A percentile compares a stretch with the other conserved stretches of the same genome.
Evolutionary conservation across 768 basidiomycete species (phyloP).

Genomic region (Xerocomellus intermedius): DNA sequence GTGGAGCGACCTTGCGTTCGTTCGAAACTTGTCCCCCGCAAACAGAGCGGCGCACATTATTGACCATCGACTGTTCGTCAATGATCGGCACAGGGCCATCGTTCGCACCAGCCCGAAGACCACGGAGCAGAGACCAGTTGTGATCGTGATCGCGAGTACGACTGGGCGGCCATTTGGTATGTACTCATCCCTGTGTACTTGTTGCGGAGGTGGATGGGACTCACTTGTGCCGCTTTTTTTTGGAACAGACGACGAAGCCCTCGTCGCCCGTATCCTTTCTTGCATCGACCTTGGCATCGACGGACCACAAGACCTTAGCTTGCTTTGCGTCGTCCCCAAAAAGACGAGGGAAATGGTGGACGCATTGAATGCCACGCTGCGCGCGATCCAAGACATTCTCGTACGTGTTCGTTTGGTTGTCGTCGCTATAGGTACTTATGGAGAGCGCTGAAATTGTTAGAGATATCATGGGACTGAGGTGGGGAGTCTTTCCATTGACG

Average conservation of each 20-base stretch:
- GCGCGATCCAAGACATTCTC: not conserved
- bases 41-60: constrained; percentile 1
- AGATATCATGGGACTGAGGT: constrained; percentile 1
- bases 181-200: not conserved
- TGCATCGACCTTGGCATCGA: constrained; percentile 5
- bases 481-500: not conserved
- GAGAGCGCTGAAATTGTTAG: not conserved
- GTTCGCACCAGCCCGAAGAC: not conserved
- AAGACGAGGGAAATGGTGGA: constrained; percentile 2
- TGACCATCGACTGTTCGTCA: not conserved
- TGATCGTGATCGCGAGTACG: constrained; percentile 2
- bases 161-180: constrained; percentile 13
- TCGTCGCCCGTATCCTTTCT: constrained; percentile 6
- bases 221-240: not conserved
- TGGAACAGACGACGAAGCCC: constrained; percentile 7
- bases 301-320: constrained; percentile 9
- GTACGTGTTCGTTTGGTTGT: constrained; percentile 3
- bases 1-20: not conserved
- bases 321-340: constrained; percentile 5
- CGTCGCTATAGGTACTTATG: not conserved
- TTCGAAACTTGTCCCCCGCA: not conserved
- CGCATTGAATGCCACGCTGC: constrained; percentile 1
- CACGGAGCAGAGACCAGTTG: not conserved
- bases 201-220: not conserved
- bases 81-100: not conserved